Evolutionary conservation across 2,329 filamentous ascomycete genomes (phyloP).

Genomic region (Achaetomium macrosporum): DNA sequence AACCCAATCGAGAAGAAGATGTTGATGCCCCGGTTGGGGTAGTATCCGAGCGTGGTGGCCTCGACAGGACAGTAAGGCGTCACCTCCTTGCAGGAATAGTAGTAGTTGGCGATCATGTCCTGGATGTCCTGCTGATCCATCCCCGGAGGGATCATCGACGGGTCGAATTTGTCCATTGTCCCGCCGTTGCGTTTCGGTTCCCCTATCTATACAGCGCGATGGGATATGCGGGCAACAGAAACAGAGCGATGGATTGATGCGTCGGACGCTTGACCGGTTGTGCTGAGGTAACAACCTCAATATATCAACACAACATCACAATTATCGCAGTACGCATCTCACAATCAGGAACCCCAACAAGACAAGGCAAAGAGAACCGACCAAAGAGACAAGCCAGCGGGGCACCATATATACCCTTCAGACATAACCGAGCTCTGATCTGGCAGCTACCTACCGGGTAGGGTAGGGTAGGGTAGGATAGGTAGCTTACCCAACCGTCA

Average conservation of each 20-base stretch:
- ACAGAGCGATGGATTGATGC: neutral
- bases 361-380: no score
- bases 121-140: conserved; percentile 9
- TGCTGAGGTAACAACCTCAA: neutral
- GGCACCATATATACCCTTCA: no score
- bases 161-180: conserved; percentile 10
- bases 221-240: neutral
- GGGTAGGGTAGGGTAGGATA: no score
- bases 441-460: no score
- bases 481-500: neutral
- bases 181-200: neutral
- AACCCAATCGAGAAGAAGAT: conserved; percentile 49
- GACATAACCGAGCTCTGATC: no score
- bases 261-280: neutral
- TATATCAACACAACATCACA: neutral
- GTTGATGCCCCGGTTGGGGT: conserved; percentile 51
- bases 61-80: conserved; percentile 43
- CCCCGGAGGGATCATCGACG: conserved; percentile 11
- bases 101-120: conserved; percentile 14
- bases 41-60: conserved; percentile 50
- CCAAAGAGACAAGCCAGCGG: no score
- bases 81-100: conserved; percentile 35
- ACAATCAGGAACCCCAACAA: no score
- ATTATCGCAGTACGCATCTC: no score
- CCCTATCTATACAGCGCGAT: neutral